phyloP scores from a whole-genome alignment of 495 filamentous ascomycete species.

The Xylaria sp. region DNA sequence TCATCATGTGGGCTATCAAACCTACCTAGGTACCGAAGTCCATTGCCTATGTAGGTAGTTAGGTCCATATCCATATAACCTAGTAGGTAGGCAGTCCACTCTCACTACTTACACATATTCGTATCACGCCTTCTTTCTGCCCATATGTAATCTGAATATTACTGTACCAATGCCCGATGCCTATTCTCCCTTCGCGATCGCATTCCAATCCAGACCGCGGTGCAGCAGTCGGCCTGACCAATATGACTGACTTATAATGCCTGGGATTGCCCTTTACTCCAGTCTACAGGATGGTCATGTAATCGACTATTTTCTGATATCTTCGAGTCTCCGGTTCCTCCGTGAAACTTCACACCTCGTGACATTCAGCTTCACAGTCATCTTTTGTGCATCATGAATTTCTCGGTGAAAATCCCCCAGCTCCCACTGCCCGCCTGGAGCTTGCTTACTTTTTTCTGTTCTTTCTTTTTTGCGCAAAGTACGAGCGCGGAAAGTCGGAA shows the following conservation, averaged over 20 bases:
- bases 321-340: not conserved
- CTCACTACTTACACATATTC: not conserved
- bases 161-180: not conserved
- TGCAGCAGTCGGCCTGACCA: not conserved
- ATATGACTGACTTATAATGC: slow-evolving; percentile 11
- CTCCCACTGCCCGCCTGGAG: not conserved
- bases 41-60: too few species aligned
- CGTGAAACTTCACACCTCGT: not conserved
- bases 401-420: not conserved
- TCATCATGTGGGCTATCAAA: not conserved
- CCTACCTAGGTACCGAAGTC: too few species aligned
- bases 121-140: not conserved
- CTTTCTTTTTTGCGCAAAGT: not conserved
- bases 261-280: not conserved
- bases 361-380: not conserved
- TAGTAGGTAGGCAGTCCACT: too few species aligned
- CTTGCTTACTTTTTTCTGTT: not conserved
- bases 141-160: not conserved
- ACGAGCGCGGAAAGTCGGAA: not conserved
- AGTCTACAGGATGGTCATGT: not conserved
- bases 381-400: not conserved
- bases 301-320: not conserved
- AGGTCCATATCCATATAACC: too few species aligned
- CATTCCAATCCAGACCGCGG: not conserved
- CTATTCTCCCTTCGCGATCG: not conserved